These are phyloP conservation scores for Hypoxylon crocopeplum DNA, from an alignment of 495 filamentous ascomycete species.

Conservation along the genomic window DNA sequence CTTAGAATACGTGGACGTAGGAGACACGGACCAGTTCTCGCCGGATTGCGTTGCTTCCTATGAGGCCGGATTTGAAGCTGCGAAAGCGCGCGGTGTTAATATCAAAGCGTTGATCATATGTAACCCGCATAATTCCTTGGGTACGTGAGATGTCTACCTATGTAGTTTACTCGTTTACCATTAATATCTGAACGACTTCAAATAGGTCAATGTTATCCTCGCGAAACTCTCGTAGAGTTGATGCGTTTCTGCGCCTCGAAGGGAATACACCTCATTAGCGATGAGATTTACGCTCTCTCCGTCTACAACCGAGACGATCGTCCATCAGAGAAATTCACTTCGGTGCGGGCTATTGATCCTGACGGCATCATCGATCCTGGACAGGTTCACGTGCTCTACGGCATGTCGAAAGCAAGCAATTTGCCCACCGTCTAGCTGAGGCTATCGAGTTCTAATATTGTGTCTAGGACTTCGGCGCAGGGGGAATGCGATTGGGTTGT, in stretches of 20 bases:
- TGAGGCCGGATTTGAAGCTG: constrained; percentile 32
- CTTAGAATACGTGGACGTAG: constrained; percentile 53
- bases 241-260: constrained; percentile 62
- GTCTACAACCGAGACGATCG: constrained; percentile 52
- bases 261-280: constrained; percentile 64
- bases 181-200: constrained; percentile 5
- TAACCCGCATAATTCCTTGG: constrained; percentile 68
- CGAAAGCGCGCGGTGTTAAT: constrained; percentile 33
- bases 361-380: constrained; percentile 56
- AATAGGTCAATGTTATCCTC: constrained; percentile 57
- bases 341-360: constrained; percentile 57
- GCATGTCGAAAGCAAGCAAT: constrained; percentile 57
- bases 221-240: constrained; percentile 51
- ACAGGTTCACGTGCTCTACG: constrained; percentile 66
- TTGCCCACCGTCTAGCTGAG: not conserved
- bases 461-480: constrained; percentile 59
- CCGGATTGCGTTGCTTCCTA: constrained; percentile 32
- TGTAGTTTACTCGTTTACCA: not conserved
- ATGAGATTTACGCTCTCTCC: constrained; percentile 69
- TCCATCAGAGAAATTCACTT: constrained; percentile 54
- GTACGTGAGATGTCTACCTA: constrained; percentile 30
- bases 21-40: constrained; percentile 54
- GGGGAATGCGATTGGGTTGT: constrained; percentile 62
- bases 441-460: constrained; percentile 1
- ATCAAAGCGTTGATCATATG: constrained; percentile 62